Evolutionary conservation across 1,284 basidiomycete species (phyloP).

Genomic region (Fomitopsis pinicola): DNA sequence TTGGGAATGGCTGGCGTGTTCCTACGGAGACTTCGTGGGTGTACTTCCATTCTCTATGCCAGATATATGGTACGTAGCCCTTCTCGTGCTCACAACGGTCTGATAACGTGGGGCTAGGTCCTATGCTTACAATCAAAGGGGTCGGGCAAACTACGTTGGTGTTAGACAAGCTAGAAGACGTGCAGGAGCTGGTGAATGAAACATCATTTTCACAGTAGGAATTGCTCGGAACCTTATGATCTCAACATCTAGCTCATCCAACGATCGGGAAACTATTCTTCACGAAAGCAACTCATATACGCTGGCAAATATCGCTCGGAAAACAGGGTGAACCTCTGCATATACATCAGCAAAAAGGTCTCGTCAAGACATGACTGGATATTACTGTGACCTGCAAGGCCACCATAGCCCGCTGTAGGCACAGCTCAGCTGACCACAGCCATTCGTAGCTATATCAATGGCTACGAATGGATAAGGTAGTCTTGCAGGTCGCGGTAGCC

Average conservation of each 20-base stretch:
- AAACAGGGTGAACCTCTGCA: not conserved
- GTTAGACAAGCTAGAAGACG: not conserved
- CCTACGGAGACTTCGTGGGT: not conserved
- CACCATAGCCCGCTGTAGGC: too few species aligned
- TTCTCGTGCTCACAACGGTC: not conserved
- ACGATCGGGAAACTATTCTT: not conserved
- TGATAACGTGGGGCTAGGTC: not conserved
- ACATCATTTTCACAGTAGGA: too few species aligned
- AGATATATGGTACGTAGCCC: not conserved
- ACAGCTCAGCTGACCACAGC: too few species aligned
- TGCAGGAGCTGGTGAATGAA: not conserved
- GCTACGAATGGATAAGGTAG: too few species aligned
- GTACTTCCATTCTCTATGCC: not conserved
- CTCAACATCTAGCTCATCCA: not conserved
- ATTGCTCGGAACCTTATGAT: not conserved
- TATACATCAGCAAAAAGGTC: not conserved
- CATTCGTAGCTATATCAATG: too few species aligned
- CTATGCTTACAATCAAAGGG: not conserved
- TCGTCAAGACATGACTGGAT: too few species aligned
- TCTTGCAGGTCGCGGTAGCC: too few species aligned
- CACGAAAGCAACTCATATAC: not conserved
- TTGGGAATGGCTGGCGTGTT: not conserved
- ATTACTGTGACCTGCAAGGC: too few species aligned
- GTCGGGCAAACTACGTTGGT: not conserved
- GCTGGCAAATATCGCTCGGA: not conserved